phyloP scores from a whole-genome alignment of 108 stramenopile species.

The Chaetoceros tenuissimus region DNA sequence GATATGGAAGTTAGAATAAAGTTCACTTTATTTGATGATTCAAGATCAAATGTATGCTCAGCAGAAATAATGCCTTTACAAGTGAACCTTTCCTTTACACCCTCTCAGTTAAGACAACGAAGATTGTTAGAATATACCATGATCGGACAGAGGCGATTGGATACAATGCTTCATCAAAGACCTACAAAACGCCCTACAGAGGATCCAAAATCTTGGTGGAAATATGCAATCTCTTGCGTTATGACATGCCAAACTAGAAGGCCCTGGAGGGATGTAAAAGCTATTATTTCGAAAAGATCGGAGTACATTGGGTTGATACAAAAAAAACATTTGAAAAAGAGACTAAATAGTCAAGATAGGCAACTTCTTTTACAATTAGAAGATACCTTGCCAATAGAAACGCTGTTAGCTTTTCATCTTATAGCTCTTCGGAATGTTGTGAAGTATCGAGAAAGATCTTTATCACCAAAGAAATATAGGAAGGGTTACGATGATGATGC shows the following conservation, averaged over 20 bases:
- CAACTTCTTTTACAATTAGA: constrained; percentile 41
- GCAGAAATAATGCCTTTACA: constrained; percentile 52
- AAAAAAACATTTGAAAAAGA: constrained; percentile 67
- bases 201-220: constrained; percentile 64
- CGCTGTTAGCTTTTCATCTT: constrained; percentile 66
- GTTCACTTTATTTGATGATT: constrained; percentile 8
- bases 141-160: constrained; percentile 66
- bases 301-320: constrained; percentile 50
- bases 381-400: constrained; percentile 66
- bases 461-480: not conserved
- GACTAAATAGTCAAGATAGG: constrained; percentile 54
- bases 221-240: constrained; percentile 63
- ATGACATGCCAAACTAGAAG: constrained; percentile 54
- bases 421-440: constrained; percentile 51
- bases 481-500: not conserved
- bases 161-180: constrained; percentile 72
- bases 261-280: constrained; percentile 60
- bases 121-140: constrained; percentile 54
- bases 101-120: constrained; percentile 63
- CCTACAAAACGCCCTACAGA: constrained; percentile 30
- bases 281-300: constrained; percentile 39
- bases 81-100: constrained; percentile 35
- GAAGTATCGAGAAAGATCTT: not conserved
- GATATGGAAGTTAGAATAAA: not conserved
- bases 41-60: constrained; percentile 14